A percentile compares a stretch with the other conserved stretches of the same genome.
Evolutionary conservation across 768 basidiomycete genomes (phyloP).

Genomic region (Rickenella mellea): DNA sequence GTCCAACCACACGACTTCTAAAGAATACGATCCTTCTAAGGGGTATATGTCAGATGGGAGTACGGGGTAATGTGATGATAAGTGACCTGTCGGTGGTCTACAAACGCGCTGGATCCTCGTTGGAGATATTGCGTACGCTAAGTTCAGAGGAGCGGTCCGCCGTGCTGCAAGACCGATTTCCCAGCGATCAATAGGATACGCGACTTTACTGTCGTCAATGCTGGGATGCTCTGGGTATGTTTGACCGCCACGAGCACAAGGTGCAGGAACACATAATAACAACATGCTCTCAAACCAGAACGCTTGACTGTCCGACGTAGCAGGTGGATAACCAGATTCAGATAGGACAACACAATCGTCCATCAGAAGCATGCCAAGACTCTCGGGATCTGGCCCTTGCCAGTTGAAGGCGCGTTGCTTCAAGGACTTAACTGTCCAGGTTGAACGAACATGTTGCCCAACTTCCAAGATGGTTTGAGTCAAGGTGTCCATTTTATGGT

Average conservation of each 20-base stretch:
- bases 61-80: not conserved
- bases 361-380: slow-evolving; percentile 22
- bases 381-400: slow-evolving; percentile 17
- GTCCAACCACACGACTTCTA: not conserved
- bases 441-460: slow-evolving; percentile 26
- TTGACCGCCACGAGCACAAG: too few species aligned
- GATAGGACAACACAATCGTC: slow-evolving; percentile 24
- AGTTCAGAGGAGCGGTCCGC: not conserved
- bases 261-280: not conserved
- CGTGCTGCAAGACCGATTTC: not conserved
- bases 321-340: not conserved
- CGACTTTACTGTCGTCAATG: not conserved
- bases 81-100: not conserved
- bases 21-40: not conserved
- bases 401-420: slow-evolving; percentile 19
- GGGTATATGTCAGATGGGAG: too few species aligned
- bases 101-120: not conserved
- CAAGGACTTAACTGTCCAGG: slow-evolving; percentile 19
- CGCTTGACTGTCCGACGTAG: not conserved
- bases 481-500: slow-evolving; percentile 21
- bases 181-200: not conserved
- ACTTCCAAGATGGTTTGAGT: slow-evolving; percentile 28
- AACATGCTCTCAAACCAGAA: not conserved
- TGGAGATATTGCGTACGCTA: not conserved
- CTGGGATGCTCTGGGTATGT: not conserved